phyloP scores from a whole-genome alignment of 2,329 filamentous ascomycete species.

The Ambrosiella cleistominuta region DNA sequence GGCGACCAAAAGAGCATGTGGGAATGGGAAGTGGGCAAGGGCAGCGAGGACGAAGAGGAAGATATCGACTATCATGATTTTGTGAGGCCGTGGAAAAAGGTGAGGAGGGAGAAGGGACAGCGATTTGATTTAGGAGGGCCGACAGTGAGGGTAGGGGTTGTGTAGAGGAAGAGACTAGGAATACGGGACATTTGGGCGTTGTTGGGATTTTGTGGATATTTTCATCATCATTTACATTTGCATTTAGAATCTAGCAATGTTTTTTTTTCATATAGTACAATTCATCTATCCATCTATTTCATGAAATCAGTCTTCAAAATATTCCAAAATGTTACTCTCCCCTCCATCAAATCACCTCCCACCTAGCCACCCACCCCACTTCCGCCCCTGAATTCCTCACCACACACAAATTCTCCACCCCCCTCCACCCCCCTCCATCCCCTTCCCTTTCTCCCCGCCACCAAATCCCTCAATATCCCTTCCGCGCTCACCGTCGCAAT shows the following conservation, averaged over 20 bases:
- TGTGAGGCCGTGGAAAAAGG: constrained; percentile 13
- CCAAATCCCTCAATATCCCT: not conserved
- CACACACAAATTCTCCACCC: constrained; percentile 48
- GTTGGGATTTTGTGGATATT: not conserved
- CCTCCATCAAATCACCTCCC: constrained; percentile 36
- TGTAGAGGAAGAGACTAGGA: not conserved
- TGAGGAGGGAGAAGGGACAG: not conserved
- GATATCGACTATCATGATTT: constrained; percentile 13
- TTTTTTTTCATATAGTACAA: not conserved
- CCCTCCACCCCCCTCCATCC: constrained; percentile 17
- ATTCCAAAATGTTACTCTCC: not conserved
- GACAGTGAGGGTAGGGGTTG: not conserved
- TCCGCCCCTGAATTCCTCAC: constrained; percentile 65
- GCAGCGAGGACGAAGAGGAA: constrained; percentile 6
- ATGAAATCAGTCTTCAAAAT: constrained; percentile 23
- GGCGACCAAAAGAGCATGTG: constrained; percentile 8
- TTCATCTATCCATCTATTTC: not conserved
- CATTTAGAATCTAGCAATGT: not conserved
- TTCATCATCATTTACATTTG: not conserved
- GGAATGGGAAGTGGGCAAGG: constrained; percentile 11
- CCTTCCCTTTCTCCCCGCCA: constrained; percentile 10
- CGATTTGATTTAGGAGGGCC: constrained; percentile 1
- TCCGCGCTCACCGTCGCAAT: constrained; percentile 44
- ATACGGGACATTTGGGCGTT: not conserved
- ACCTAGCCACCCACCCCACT: constrained; percentile 60